Evolutionary conservation across 2,329 filamentous ascomycete genomes (phyloP).

Genomic region (Aureobasidium subglaciale): DNA sequence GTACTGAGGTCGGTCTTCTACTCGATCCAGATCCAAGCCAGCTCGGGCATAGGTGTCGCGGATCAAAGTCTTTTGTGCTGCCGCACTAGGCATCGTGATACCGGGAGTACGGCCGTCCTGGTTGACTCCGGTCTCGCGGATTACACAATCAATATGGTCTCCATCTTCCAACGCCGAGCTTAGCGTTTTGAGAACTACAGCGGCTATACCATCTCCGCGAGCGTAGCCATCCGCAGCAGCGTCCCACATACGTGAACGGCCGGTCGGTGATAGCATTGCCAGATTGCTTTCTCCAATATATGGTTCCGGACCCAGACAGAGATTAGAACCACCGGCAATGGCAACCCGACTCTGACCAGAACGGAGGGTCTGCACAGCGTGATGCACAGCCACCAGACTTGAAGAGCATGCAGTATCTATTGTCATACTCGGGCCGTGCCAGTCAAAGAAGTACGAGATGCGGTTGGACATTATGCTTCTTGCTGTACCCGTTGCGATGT

Average conservation of each 20-base stretch:
- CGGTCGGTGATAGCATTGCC: conserved; percentile 29
- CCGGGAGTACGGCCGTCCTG: conserved; percentile 34
- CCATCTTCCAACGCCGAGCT: conserved; percentile 40
- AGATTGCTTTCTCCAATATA: conserved; percentile 25
- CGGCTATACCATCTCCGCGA: conserved; percentile 47
- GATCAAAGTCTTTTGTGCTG: conserved; percentile 34
- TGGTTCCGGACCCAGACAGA: conserved; percentile 22
- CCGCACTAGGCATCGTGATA: conserved; percentile 33
- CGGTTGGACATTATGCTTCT: conserved; percentile 34
- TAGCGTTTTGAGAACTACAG: conserved; percentile 43
- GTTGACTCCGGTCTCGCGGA: conserved; percentile 31
- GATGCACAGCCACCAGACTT: conserved; percentile 34
- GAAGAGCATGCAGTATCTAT: conserved; percentile 42
- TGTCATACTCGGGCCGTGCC: conserved; percentile 35
- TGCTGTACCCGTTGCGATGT: conserved; percentile 25
- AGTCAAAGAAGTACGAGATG: conserved; percentile 32
- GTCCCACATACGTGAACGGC: conserved; percentile 32
- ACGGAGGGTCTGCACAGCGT: conserved; percentile 22
- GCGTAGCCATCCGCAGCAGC: conserved; percentile 44
- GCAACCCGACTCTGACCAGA: conserved; percentile 23
- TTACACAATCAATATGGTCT: conserved; percentile 37
- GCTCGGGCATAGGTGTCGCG: conserved; percentile 30
- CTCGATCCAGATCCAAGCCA: conserved; percentile 27
- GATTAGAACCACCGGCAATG: conserved; percentile 21
- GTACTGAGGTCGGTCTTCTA: conserved; percentile 31